Conservation (phyloP, 169 alveolate genomes). For the Plasmodium billcollinsi region DNA sequence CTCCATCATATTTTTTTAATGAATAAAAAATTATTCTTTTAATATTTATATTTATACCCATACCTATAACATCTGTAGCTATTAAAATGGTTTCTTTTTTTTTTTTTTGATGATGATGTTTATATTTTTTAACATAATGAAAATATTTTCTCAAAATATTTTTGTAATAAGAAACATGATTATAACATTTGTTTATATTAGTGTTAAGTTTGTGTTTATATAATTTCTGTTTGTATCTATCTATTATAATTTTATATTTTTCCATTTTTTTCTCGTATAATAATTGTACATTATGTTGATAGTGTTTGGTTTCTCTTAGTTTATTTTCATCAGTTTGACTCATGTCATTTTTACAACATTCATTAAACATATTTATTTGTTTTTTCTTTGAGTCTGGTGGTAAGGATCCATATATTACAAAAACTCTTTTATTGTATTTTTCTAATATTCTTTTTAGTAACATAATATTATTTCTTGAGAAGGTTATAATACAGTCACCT, state of each 20-base stretch:
- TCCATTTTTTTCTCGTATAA: neutral
- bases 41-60: slow-evolving; percentile 93
- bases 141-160: too few relatives aligned
- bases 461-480: slow-evolving; percentile 87
- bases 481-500: slow-evolving; percentile 94
- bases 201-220: neutral
- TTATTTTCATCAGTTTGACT: too few relatives aligned
- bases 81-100: slow-evolving; percentile 83
- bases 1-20: slow-evolving; percentile 86
- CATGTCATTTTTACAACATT: neutral
- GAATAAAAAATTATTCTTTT: slow-evolving; percentile 90
- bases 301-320: neutral
- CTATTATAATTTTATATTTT: neutral
- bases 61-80: slow-evolving; percentile 96
- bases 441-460: slow-evolving; percentile 78
- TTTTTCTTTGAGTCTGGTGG: slow-evolving; percentile 92
- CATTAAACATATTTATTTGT: slow-evolving; percentile 82
- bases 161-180: too few relatives aligned
- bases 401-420: slow-evolving; percentile 89
- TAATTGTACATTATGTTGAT: neutral
- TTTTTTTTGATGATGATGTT: slow-evolving; percentile 5
- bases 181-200: too few relatives aligned
- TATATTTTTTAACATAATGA: too few relatives aligned
- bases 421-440: slow-evolving; percentile 80
- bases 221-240: neutral